Evolutionary conservation across 2,329 filamentous ascomycete genomes (phyloP), one percentile per base, ranked within the genome.

Genomic region (Arthrobotrys pseudoclavata): DNA sequence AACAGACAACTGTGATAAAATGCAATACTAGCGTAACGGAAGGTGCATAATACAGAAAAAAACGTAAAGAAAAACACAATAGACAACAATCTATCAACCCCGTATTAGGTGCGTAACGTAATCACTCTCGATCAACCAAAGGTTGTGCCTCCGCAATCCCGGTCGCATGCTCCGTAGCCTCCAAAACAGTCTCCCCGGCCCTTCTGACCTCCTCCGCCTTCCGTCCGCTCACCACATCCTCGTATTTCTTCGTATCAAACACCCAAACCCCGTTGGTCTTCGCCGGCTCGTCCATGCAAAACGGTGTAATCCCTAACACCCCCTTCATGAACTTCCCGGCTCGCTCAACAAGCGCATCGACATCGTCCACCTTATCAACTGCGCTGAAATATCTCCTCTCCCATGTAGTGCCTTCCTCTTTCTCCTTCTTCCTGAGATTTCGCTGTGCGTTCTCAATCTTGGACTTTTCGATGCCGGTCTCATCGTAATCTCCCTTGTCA

Each of bases 391-490:
- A 98, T 68, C 91, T 88, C 53, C 94, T 88, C 82, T 94, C 88
- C 95, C 96, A 99, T 47, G 89, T 86, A 50, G 88, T 87, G 20
- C 90, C 90, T 81, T 94, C 92, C n/a, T 88, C 87, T 81, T 89
- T 89, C 83, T 97, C 94, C 82, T 89, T 86, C 83, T 89, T 88
- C 79, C 94, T 89, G 85, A 89, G 87, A 84, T 88, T 92, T 13
- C 94, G 90, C 86, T 98, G 95, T 40, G 91, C 90, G 81, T 93
- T 92, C 84, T 98, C 96, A 79, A 98, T 97, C 84, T 93, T 92
- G 71, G 88, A 88, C 86, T 98, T 98, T 83, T 97, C 92, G 13
- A 85, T 82, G 1, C 90, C 89, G 0, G 93, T 93, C 3, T 88
- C 85, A 80, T 97, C 93, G 88, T 97, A 93, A 83, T 97, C 93